Evolutionary conservation across 768 basidiomycete genomes (phyloP).

Genomic region (Dioszegia hungarica): DNA sequence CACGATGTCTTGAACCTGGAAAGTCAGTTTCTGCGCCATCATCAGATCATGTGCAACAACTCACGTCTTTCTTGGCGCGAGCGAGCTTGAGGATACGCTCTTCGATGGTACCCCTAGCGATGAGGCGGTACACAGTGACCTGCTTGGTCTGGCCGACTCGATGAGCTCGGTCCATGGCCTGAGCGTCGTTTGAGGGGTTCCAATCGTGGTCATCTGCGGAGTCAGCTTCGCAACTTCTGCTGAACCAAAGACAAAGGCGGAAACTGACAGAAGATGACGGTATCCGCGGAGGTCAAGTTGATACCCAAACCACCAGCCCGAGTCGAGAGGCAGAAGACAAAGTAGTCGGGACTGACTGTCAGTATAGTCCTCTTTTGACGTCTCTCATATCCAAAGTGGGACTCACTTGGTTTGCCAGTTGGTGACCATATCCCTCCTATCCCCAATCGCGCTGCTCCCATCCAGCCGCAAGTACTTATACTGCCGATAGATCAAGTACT

Average conservation of each 20-base stretch:
- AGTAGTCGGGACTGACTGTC: conserved; percentile 68
- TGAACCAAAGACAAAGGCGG: neutral
- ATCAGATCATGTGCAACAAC: conserved; percentile 26
- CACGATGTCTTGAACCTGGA: conserved; percentile 96
- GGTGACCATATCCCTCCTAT: conserved; percentile 97
- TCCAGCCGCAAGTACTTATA: conserved; percentile 91
- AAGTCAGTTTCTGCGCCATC: neutral
- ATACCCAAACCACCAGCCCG: conserved; percentile 79
- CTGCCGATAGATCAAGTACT: conserved; percentile 93
- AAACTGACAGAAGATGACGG: conserved; percentile 72
- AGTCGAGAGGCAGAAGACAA: conserved; percentile 84
- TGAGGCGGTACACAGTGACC: conserved; percentile 91
- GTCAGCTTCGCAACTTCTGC: conserved; percentile 1
- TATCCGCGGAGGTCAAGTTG: conserved; percentile 63
- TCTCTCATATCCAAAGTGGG: neutral
- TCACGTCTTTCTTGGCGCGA: conserved; percentile 91
- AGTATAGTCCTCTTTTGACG: neutral
- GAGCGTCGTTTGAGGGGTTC: conserved; percentile 96
- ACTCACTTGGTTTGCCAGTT: conserved; percentile 94
- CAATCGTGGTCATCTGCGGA: conserved; percentile 74
- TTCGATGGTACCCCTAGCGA: conserved; percentile 60
- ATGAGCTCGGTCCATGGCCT: conserved; percentile 97
- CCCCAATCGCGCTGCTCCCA: conserved; percentile 89
- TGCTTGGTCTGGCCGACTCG: conserved; percentile 94
- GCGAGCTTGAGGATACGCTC: conserved; percentile 96